Evolutionary conservation across 768 basidiomycete species (phyloP).

Genomic region (Gautieria morchelliformis): DNA sequence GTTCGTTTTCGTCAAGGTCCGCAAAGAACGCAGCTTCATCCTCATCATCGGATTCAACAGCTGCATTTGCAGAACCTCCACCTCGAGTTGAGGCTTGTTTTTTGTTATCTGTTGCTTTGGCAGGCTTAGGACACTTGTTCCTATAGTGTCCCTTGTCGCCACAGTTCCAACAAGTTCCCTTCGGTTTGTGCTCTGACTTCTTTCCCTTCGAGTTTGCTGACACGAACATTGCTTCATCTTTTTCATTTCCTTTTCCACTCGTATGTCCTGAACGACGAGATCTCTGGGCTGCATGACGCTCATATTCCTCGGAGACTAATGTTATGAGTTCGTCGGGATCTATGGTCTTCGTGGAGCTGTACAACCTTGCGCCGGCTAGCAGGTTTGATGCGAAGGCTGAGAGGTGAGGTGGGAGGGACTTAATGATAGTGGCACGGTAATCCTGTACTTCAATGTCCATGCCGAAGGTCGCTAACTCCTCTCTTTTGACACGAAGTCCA

Average conservation of each 20-base stretch:
- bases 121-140: constrained; percentile 18
- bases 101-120: constrained; percentile 7
- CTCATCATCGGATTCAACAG: constrained; percentile 11
- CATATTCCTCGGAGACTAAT: constrained; percentile 22
- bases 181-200: background rate
- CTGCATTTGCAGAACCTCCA: constrained; percentile 10
- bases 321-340: constrained; percentile 16
- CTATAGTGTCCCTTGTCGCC: constrained; percentile 19
- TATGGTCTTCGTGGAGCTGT: background rate
- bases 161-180: constrained; percentile 21
- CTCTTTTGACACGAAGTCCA: background rate
- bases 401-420: background rate
- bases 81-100: constrained; percentile 9
- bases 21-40: too few relatives aligned
- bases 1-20: too few relatives aligned
- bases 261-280: constrained; percentile 6
- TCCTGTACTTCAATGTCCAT: background rate
- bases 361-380: background rate
- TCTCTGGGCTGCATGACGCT: constrained; percentile 11
- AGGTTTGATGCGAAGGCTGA: background rate
- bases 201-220: constrained; percentile 10
- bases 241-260: constrained; percentile 10
- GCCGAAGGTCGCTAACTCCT: background rate
- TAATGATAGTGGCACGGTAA: background rate
- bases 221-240: constrained; percentile 15